A percentile compares a stretch with the other conserved stretches of the same genome.
These are phyloP conservation scores for Globisporangium recalcitrans DNA, from an alignment of 352 stramenopile genomes.

Conservation along the genomic window DNA sequence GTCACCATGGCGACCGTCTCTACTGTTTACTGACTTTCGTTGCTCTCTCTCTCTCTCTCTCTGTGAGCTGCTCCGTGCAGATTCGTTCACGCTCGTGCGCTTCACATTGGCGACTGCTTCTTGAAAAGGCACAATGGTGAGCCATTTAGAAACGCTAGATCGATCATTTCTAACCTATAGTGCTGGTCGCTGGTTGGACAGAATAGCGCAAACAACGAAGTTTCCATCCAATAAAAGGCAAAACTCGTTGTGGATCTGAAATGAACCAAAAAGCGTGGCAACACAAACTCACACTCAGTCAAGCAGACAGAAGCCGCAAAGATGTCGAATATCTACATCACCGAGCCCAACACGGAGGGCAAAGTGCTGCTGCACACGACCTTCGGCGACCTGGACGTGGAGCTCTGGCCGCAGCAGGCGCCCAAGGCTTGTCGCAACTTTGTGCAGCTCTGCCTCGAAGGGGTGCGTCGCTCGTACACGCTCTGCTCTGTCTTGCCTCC, in stretches of 20 bases:
- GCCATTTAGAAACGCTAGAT: background rate
- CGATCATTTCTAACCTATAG: background rate
- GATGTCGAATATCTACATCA: slow-evolving; percentile 98
- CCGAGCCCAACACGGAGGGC: slow-evolving; percentile 92
- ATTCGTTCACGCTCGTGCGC: background rate
- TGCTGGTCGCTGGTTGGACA: background rate
- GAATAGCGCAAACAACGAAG: background rate
- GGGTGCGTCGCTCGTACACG: slow-evolving; percentile 22
- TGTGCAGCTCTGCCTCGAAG: slow-evolving; percentile 88
- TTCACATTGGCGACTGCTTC: background rate
- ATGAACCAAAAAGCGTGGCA: background rate
- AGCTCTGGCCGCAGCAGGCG: slow-evolving; percentile 96
- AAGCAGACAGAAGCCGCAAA: background rate
- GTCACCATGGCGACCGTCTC: slow-evolving; percentile 32
- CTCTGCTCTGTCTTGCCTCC: background rate
- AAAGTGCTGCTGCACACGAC: slow-evolving; percentile 96
- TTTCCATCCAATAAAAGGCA: background rate
- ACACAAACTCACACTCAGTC: background rate
- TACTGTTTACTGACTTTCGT: background rate
- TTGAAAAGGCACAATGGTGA: background rate
- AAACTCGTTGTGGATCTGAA: background rate
- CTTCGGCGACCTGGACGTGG: slow-evolving; percentile 95
- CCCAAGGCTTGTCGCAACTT: slow-evolving; percentile 93
- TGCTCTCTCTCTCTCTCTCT: background rate
- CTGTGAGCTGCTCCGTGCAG: background rate